Percentiles rank a stretch among this genome's conserved stretches.
Evolutionary conservation across 306 rosid genomes (phyloP).

Genomic region (Glycine soja): DNA sequence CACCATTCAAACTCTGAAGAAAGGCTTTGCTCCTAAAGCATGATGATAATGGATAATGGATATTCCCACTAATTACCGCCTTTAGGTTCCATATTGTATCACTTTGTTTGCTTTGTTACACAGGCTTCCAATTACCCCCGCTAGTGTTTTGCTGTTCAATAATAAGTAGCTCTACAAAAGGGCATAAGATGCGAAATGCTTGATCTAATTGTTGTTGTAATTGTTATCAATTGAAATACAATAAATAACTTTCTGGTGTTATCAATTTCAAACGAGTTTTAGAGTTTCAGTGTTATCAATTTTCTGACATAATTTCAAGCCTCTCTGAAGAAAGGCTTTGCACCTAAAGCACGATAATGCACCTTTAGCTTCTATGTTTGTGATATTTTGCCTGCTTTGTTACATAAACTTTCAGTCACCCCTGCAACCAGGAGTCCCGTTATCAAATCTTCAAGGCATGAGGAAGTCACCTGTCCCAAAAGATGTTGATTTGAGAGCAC

Average conservation of each 20-base stretch:
- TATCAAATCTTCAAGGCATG: too few relatives aligned
- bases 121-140: neutral
- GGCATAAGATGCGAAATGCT: neutral
- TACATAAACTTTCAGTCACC: too few relatives aligned
- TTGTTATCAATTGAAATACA: neutral
- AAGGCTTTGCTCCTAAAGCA: slow-evolving; percentile 41
- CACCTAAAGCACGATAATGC: too few relatives aligned
- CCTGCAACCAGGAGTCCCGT: too few relatives aligned
- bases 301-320: too few relatives aligned
- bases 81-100: neutral
- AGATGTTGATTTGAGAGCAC: rapidly evolving
- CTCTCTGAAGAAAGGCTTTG: too few relatives aligned
- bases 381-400: too few relatives aligned
- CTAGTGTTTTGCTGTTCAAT: neutral
- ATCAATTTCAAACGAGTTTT: neutral
- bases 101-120: neutral
- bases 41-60: neutral
- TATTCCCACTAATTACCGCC: neutral
- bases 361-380: too few relatives aligned
- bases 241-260: slow-evolving; percentile 1
- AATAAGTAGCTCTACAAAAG: neutral
- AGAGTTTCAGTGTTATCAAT: too few relatives aligned
- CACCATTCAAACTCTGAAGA: slow-evolving; percentile 56
- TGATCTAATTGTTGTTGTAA: neutral
- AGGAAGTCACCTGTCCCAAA: too few relatives aligned